A percentile compares a stretch with the other conserved stretches of the same genome.
phyloP scores from a whole-genome alignment of 495 filamentous ascomycete genomes.

The Sabuloglossum arenarium region DNA sequence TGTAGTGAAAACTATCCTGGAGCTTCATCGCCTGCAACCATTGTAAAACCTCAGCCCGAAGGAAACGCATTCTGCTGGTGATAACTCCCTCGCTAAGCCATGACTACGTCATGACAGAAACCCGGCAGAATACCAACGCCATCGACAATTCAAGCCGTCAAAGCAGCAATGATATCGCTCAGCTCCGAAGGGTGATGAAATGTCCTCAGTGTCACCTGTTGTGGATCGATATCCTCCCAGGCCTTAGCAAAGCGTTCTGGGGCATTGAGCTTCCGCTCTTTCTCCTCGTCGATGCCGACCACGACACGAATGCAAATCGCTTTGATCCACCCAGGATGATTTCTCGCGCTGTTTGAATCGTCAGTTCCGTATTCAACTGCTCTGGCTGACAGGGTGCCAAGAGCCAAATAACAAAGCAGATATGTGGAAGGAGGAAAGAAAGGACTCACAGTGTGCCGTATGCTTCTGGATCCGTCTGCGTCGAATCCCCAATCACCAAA shows the following conservation, averaged over 20 bases:
- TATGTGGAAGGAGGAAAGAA: slow-evolving; percentile 8
- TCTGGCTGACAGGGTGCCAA: no score
- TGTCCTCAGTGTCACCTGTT: neutral
- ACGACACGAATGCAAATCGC: slow-evolving; percentile 72
- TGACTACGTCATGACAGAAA: neutral
- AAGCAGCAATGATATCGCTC: neutral
- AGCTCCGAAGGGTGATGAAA: neutral
- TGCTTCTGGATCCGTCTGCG: slow-evolving; percentile 77
- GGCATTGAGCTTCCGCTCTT: neutral
- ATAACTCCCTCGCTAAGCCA: no score
- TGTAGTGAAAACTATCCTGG: no score
- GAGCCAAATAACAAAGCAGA: no score
- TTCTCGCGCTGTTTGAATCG: neutral
- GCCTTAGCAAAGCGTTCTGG: neutral
- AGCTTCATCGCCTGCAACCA: no score
- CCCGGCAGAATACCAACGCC: neutral
- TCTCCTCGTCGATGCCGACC: slow-evolving; percentile 38
- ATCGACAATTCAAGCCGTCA: neutral
- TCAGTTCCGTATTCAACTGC: neutral
- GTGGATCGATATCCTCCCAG: neutral
- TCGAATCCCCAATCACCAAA: slow-evolving; percentile 74
- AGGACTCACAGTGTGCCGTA: slow-evolving; percentile 48
- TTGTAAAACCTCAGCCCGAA: no score
- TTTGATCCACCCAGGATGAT: slow-evolving; percentile 50
- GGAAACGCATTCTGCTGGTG: no score